Evolutionary conservation across 2,329 filamentous ascomycete species (phyloP).

Genomic region (Colletotrichum somersetense): DNA sequence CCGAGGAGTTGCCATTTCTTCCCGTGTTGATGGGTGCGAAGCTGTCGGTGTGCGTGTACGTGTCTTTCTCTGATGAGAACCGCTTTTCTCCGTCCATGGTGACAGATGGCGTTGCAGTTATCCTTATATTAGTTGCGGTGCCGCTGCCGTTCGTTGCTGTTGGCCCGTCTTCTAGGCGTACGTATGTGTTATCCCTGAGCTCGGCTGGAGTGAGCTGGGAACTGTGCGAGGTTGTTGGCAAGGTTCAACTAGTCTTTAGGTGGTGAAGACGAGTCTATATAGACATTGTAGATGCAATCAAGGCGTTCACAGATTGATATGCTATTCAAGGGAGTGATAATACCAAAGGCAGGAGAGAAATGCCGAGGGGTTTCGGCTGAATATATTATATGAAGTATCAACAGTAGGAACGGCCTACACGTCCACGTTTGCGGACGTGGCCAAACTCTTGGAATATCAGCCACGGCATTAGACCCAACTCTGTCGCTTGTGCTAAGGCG

Average conservation of each 20-base stretch:
- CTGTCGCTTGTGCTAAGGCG: neutral
- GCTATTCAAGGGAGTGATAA: neutral
- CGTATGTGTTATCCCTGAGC: conserved; percentile 4
- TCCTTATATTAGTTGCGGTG: neutral
- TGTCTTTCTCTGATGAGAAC: conserved; percentile 11
- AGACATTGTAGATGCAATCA: neutral
- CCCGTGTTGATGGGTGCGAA: conserved; percentile 34
- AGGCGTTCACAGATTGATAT: conserved; percentile 1
- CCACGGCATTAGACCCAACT: neutral
- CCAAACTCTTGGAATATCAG: conserved; percentile 11
- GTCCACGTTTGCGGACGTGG: conserved; percentile 21
- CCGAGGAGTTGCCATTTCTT: conserved; percentile 27
- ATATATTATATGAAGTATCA: conserved; percentile 26
- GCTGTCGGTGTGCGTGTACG: conserved; percentile 2
- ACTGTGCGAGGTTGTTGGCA: neutral
- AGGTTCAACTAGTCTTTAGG: neutral
- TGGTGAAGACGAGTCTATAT: neutral
- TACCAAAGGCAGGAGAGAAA: neutral
- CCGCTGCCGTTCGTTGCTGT: conserved; percentile 16
- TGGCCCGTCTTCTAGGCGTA: conserved; percentile 21
- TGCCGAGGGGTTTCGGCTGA: neutral
- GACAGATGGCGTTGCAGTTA: conserved; percentile 20
- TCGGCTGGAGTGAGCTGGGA: conserved; percentile 20
- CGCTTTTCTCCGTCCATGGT: conserved; percentile 21
- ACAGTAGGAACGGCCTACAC: neutral